Evolutionary conservation across 139 green algal genomes (phyloP).

Genomic region (Chlorella ohadii): DNA sequence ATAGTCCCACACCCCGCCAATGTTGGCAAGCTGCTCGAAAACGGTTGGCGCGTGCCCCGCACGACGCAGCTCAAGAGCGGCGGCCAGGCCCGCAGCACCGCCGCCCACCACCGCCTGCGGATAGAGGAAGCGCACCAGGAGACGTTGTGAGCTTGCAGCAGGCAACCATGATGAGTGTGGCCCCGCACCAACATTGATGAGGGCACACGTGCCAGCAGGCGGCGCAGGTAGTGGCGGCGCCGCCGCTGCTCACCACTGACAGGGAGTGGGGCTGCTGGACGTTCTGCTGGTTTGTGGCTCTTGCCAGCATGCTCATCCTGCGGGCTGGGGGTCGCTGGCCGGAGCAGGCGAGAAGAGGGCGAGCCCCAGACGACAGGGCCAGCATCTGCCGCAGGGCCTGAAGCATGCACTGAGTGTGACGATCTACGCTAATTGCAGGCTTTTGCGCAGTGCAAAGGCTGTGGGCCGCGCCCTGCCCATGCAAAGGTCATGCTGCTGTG

Average conservation of each 20-base stretch:
- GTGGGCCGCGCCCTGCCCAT: no score
- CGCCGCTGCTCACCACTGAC: background rate
- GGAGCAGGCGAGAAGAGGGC: background rate
- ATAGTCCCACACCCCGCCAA: conserved; percentile 73
- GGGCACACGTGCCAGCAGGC: background rate
- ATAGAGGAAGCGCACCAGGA: no score
- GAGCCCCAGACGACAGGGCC: no score
- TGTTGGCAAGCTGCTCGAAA: conserved; percentile 58
- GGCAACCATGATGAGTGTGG: no score
- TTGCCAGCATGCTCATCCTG: background rate
- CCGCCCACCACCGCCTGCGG: conserved; percentile 73
- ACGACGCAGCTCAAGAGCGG: conserved; percentile 65
- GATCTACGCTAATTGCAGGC: background rate
- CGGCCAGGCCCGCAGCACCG: conserved; percentile 77
- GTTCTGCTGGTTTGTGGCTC: background rate
- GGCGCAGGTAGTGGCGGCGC: background rate
- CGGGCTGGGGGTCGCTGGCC: background rate
- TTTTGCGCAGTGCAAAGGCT: no score
- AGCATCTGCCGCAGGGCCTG: no score
- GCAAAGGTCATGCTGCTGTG: no score
- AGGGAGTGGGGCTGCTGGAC: background rate
- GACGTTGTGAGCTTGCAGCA: no score
- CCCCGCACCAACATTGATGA: no score
- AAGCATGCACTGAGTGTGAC: no score
- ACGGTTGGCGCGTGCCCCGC: conserved; percentile 70